These are phyloP conservation scores for Metschnikowia continentalis DNA, from an alignment of 805 yeast genomes.

Conservation along the genomic window DNA sequence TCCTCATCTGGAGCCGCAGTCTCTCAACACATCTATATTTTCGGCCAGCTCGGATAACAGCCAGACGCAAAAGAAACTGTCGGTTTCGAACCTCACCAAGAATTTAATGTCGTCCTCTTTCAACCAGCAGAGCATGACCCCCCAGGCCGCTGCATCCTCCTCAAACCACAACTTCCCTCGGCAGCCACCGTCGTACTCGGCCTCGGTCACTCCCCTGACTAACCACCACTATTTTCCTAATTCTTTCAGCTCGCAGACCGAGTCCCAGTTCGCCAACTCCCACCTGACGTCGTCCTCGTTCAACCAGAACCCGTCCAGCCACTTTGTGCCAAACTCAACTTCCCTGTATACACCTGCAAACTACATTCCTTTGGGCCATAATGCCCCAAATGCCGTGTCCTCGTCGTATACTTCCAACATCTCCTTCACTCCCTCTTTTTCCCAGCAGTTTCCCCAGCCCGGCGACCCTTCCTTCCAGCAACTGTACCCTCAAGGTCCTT, in stretches of 20 bases:
- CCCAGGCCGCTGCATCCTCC: neutral
- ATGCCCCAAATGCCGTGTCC: constrained; percentile 42
- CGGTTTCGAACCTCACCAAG: constrained; percentile 33
- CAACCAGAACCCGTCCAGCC: constrained; percentile 5
- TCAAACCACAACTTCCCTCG: constrained; percentile 11
- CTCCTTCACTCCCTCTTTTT: constrained; percentile 33
- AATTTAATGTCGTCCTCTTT: constrained; percentile 24
- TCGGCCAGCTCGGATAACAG: neutral
- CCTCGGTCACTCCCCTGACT: constrained; percentile 13
- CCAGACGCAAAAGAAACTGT: constrained; percentile 11
- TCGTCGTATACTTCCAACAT: constrained; percentile 41
- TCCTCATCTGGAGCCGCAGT: constrained; percentile 7
- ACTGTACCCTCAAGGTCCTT: neutral
- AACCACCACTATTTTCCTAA: constrained; percentile 5
- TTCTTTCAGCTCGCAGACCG: constrained; percentile 10
- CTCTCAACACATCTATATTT: constrained; percentile 1
- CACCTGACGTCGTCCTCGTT: constrained; percentile 13
- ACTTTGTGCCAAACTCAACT: constrained; percentile 1
- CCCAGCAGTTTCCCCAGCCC: constrained; percentile 4
- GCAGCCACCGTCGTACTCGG: constrained; percentile 19
- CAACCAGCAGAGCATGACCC: neutral
- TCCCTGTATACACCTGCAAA: constrained; percentile 16
- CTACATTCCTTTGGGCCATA: constrained; percentile 40
- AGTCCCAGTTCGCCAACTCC: constrained; percentile 7
- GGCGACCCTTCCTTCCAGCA: constrained; percentile 4